phyloP scores from a whole-genome alignment of 106 monocot genomes.

The Acorus gramineus region DNA sequence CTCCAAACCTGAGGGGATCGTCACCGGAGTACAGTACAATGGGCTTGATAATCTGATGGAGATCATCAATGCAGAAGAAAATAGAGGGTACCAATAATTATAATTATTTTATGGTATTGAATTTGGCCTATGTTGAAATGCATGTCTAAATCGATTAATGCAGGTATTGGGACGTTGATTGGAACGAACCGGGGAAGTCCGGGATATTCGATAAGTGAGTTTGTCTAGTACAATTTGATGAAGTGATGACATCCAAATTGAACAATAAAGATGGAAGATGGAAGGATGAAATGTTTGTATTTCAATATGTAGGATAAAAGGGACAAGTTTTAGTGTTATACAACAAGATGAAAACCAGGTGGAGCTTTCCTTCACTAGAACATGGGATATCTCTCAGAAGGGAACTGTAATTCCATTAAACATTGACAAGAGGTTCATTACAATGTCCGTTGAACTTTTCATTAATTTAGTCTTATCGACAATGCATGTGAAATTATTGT shows the following conservation, averaged over 20 bases:
- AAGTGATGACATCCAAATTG: too few species aligned
- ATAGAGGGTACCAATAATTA: too few species aligned
- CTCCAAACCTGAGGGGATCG: too few species aligned
- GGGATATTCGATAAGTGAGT: slow-evolving; percentile 71
- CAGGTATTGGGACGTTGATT: slow-evolving; percentile 81
- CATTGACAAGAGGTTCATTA: slow-evolving; percentile 59
- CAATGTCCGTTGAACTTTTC: not conserved
- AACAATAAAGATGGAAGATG: too few species aligned
- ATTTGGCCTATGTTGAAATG: too few species aligned
- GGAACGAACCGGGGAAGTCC: slow-evolving; percentile 35
- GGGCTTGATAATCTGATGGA: too few species aligned
- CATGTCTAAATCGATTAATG: not conserved
- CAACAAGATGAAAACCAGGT: slow-evolving; percentile 45
- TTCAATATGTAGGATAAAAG: slow-evolving; percentile 43
- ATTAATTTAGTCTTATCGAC: not conserved
- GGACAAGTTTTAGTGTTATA: slow-evolving; percentile 48
- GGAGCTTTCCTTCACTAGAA: slow-evolving; percentile 71
- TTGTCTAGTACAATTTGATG: not conserved
- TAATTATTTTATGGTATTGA: too few species aligned
- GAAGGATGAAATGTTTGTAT: not conserved
- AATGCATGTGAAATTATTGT: too few species aligned
- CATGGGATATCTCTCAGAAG: slow-evolving; percentile 49
- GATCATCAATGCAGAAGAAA: too few species aligned
- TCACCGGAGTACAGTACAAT: too few species aligned
- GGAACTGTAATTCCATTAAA: slow-evolving; percentile 56